These are phyloP conservation scores for Gossypium herbaceum DNA, from an alignment of 345 rosid species.

Conservation along the genomic window DNA sequence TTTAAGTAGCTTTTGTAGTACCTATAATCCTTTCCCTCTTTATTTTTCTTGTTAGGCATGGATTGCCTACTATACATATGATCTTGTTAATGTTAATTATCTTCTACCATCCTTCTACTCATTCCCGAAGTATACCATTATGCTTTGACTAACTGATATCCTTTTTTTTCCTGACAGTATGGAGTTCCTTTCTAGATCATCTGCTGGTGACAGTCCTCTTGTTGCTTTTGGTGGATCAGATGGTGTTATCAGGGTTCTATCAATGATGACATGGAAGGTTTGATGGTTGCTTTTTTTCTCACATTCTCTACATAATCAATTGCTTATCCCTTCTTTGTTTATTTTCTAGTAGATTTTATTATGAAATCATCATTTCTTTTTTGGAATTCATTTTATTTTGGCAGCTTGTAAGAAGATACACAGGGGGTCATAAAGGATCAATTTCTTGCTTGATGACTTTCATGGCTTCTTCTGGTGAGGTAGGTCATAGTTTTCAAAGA, in stretches of 20 bases:
- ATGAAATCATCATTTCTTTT: neutral
- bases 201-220: constrained; percentile 87
- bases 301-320: constrained; percentile 8
- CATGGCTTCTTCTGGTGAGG: constrained; percentile 98
- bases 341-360: neutral
- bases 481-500: constrained; percentile 28
- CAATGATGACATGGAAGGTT: constrained; percentile 99
- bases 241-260: constrained; percentile 97
- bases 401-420: constrained; percentile 95
- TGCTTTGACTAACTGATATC: neutral
- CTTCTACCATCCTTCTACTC: constrained; percentile 5
- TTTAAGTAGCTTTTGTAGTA: neutral
- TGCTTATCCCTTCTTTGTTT: constrained; percentile 14
- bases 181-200: constrained; percentile 86
- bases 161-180: constrained; percentile 48
- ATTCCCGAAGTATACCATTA: constrained; percentile 4
- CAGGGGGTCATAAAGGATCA: constrained; percentile 97
- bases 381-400: constrained; percentile 9
- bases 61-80: neutral
- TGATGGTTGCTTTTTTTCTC: constrained; percentile 20
- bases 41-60: neutral
- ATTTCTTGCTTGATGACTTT: constrained; percentile 95
- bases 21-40: neutral
- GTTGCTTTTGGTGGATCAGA: constrained; percentile 98
- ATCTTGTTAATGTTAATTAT: constrained; percentile 1